These are phyloP conservation scores for Gaeumannomyces sp. DNA, from an alignment of 2,329 filamentous ascomycete species.

Conservation along the genomic window DNA sequence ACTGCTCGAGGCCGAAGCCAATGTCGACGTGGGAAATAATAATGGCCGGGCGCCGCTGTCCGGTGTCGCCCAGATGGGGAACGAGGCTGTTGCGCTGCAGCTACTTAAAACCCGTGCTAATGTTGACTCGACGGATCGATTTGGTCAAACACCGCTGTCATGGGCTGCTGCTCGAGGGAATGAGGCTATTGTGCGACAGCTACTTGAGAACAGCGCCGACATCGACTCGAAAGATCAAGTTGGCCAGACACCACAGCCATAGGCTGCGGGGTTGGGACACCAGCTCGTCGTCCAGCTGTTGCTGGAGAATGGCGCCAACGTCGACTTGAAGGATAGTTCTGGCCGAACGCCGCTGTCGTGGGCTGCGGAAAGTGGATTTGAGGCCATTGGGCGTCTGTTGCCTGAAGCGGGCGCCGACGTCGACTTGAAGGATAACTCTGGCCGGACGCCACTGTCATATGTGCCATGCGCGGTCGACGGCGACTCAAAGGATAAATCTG, in stretches of 20 bases:
- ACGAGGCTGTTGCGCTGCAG: no score
- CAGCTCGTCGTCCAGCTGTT: neutral
- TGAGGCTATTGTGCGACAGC: neutral
- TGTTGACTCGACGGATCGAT: neutral
- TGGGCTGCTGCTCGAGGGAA: neutral
- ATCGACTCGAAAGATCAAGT: neutral
- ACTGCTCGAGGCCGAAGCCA: neutral
- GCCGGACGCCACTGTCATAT: neutral
- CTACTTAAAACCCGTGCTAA: neutral
- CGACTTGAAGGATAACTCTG: neutral
- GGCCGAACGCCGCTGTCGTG: no score
- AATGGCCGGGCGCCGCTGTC: no score
- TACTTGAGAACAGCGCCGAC: neutral
- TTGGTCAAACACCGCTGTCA: neutral
- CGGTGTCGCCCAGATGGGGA: no score
- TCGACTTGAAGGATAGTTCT: no score
- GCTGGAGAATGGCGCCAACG: neutral
- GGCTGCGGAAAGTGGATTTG: no score
- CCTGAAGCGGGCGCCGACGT: neutral
- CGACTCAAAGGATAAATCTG: no score
- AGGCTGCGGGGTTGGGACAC: neutral
- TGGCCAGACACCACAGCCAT: neutral
- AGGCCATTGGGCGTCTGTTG: no score
- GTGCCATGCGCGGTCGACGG: no score
- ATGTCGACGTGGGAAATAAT: no score